Base-by-base conservation (phyloP, 129 eudicot genomes). In the Apium graveolens region DNA sequence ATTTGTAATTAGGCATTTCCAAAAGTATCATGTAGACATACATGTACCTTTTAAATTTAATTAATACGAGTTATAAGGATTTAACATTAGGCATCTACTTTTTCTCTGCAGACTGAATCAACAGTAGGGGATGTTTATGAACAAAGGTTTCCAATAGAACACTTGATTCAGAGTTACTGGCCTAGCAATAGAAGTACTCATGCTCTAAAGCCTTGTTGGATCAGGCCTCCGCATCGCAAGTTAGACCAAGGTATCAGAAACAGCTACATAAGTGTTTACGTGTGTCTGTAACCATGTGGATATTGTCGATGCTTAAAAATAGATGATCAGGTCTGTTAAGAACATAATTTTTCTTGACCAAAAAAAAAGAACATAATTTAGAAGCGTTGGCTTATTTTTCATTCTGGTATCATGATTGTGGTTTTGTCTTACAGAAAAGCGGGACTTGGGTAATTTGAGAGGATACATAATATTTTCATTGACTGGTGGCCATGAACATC, bases 401-500 rank as follows among this genome's bases (percentile, higher is more conserved):
- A 29, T 24, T 65, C 21, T 31, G 8, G 3, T 11, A 27, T 29
- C 3, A 3, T n/a, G 66, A 57, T 65, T 65, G 69, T 62, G 71
- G 38, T 65, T 31, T 65, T 14, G 39, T 65, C 37, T 12, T 31
- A 31, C 38, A 65, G 38, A 65, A 31, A 39, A 16, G 20, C 9
- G 10, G 39, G 71, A 31, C 38, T 65, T 29, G 71, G 39, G 21
- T 32, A 65, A 29, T 65, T 65, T 18, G 3, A 31, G 17, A 65
- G 71, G 71, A 13, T 65, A 27, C 14, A 65, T 65, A 65, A 4
- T 31, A 29, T 65, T 65, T 31, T 65, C 71, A 31, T 65, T 65
- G 71, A 65, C 39, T 6, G 71, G 71, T 65, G 71, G 71, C 71
- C 71, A 65, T 31, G 71, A 65, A 16, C 39, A 32, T 65, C 71